Base-by-base conservation (phyloP, 192 early-diverging fungal genomes). In the Podila epicladia region DNA sequence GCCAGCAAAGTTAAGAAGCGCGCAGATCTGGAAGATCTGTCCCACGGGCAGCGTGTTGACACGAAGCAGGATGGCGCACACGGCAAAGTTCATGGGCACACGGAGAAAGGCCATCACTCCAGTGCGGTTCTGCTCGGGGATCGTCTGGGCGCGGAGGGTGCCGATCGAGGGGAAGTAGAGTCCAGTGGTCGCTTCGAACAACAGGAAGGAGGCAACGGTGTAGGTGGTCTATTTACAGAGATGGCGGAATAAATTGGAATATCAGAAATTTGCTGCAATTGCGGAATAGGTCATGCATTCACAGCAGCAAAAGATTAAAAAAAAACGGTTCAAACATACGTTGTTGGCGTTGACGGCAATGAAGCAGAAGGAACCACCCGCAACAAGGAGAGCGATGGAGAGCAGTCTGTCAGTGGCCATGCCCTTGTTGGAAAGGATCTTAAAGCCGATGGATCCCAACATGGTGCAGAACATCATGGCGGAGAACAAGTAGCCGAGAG, bases 81-180 rank as follows among this genome's bases (percentile, higher is more conserved):
- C 88, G 9, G 71, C 82, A 33, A 88, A 69, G 69, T 91, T 91
- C 89, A 91, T 88, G 49, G 90, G 90, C n/a, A 91, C 85, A 61
- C 90, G 79, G 33, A 91, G 72, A 32, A 91, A 74, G 13, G 86
- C 85, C 84, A 90, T 90, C 31, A 91, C 82, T 26, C 87, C 85
- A 11, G 88, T 86, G 45, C 89, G 71, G 62, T 85, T 82, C 49
- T 89, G 84, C 67, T 91, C 88, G 15, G 90, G 89, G 38, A 91
- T 86, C 13, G 74, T 73, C 50, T 87, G 73, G 15, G 89, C 88
- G 22, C 82, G 73, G 15, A 91, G 58, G 2, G 85, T 86, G 6
- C 83, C 82, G 50, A 90, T 84, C 6, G 80, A 73, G 5, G 90
- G 90, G 53, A 87, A 89, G 63, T 89, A 90, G 26, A 90, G 45